Conservation (phyloP, 495 filamentous ascomycete species). For the Tuber brumale region DNA sequence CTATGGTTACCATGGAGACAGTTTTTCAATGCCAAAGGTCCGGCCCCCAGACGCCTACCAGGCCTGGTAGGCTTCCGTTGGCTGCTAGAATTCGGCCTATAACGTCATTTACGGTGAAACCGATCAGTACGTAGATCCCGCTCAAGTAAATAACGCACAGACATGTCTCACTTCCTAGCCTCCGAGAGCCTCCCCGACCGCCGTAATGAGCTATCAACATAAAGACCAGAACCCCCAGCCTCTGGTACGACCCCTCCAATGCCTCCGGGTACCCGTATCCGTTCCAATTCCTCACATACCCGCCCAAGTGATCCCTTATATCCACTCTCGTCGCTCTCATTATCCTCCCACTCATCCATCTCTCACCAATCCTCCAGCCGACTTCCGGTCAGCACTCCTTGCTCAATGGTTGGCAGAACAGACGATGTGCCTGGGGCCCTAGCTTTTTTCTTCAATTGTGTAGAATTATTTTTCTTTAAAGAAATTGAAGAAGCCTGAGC, state of each 20-base stretch:
- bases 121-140: not conserved
- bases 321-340: not conserved
- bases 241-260: too few relatives aligned
- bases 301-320: not conserved
- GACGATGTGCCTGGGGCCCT: not conserved
- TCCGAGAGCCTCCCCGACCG: not conserved
- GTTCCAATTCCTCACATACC: not conserved
- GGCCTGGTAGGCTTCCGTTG: too few relatives aligned
- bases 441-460: not conserved
- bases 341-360: not conserved
- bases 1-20: too few relatives aligned
- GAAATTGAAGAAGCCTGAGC: not conserved
- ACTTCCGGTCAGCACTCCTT: not conserved
- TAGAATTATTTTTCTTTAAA: not conserved
- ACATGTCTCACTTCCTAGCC: not conserved
- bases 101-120: not conserved
- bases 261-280: not conserved
- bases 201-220: not conserved
- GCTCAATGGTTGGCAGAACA: not conserved
- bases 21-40: too few relatives aligned
- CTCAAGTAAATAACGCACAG: not conserved
- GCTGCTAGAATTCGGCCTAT: too few relatives aligned
- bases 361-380: not conserved
- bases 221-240: not conserved
- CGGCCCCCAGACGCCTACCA: too few relatives aligned